These are phyloP conservation scores for Gossypium rotundifolium DNA, from an alignment of 345 rosid species.

Conservation along the genomic window DNA sequence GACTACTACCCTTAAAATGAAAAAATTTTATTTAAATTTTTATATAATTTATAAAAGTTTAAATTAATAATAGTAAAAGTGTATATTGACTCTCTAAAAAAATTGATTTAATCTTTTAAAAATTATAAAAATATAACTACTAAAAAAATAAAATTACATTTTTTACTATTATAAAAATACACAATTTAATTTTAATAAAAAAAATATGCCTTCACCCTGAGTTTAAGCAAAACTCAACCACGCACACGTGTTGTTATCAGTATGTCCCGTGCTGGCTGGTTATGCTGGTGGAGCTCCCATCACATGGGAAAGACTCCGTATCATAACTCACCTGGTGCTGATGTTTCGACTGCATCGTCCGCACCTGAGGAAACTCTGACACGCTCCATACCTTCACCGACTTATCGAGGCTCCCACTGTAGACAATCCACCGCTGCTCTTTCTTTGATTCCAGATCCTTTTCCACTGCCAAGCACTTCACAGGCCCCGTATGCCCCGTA, in stretches of 20 bases:
- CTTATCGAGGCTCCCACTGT: conserved; percentile 90
- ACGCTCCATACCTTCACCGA: conserved; percentile 96
- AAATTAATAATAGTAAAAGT: too few relatives aligned
- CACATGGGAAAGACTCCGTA: conserved; percentile 32
- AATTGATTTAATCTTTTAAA: too few relatives aligned
- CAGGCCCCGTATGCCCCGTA: conserved; percentile 91
- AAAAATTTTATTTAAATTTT: too few relatives aligned
- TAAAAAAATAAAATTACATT: too few relatives aligned
- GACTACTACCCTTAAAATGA: too few relatives aligned
- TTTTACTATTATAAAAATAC: too few relatives aligned
- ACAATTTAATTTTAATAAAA: too few relatives aligned
- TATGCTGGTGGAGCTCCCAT: conserved; percentile 30
- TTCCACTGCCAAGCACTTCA: conserved; percentile 81
- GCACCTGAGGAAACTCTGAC: conserved; percentile 45
- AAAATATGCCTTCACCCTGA: too few relatives aligned
- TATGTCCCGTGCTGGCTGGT: conserved; percentile 28
- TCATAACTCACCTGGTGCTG: conserved; percentile 27
- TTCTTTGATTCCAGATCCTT: conserved; percentile 40
- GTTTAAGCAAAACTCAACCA: too few relatives aligned
- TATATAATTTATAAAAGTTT: too few relatives aligned
- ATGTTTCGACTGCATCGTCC: conserved; percentile 32
- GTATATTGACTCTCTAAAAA: too few relatives aligned
- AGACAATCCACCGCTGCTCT: conserved; percentile 66
- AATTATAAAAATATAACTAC: too few relatives aligned
- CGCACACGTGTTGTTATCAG: conserved; percentile 4